Conservation (phyloP, 1,284 basidiomycete genomes). For the Trichosporon ovoides region DNA sequence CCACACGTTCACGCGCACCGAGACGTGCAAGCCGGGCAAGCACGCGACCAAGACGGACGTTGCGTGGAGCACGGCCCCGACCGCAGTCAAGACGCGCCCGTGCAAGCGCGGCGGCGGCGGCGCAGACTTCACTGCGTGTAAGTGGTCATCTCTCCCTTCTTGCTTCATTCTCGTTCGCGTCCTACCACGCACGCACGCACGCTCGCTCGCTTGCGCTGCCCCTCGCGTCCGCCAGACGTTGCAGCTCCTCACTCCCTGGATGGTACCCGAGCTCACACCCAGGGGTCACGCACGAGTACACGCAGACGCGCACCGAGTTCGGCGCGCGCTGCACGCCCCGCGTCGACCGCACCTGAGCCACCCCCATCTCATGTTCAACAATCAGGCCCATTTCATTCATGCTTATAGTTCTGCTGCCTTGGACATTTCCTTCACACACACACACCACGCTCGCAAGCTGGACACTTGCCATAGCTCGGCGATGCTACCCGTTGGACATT, state of each 20-base stretch:
- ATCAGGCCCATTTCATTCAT: no score
- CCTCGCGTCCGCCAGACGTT: no score
- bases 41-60: background rate
- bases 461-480: no score
- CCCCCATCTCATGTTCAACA: background rate
- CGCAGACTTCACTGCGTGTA: background rate
- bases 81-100: background rate
- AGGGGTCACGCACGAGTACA: conserved; percentile 1
- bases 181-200: no score
- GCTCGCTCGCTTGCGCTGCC: no score
- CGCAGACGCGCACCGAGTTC: background rate
- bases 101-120: background rate
- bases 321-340: background rate
- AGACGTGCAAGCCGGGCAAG: background rate
- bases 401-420: no score
- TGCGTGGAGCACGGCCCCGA: background rate
- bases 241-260: no score
- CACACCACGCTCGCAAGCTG: no score
- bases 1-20: background rate
- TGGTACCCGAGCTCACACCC: background rate
- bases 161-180: no score
- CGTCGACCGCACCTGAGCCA: background rate
- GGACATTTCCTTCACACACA: no score
- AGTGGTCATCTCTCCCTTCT: no score
- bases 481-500: no score